Base-by-base conservation (phyloP, 192 early-diverging fungal species). In the Backusella sp. region DNA sequence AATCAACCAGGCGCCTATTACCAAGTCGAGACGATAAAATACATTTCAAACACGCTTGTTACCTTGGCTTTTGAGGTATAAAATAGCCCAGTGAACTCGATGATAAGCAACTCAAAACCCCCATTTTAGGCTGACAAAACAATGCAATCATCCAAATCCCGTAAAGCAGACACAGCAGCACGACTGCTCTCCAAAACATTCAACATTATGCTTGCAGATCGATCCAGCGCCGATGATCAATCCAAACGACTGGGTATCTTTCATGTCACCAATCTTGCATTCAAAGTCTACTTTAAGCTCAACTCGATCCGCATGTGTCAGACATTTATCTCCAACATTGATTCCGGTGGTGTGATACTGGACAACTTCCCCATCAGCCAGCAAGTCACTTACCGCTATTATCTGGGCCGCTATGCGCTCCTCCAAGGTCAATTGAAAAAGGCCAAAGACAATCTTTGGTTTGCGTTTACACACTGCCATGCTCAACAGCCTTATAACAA, bases 311-410 rank as follows among this genome's bases (percentile, higher is more conserved):
- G 85, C 17, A 65, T 88, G 44, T 83, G 85, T 30, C 77, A 78
- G 32, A 88, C 87, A 0, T 72, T 85, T 62, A 80, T 88, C 1
- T 73, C 79, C 26, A 84, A 86, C 14, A 78, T 88, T 26, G 56
- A 72, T 0, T 84, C 77, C 4, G 80, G 79, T 17, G 73, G 74
- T 2, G 80, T 84, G 2, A 36, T 75, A n/a, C 26, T 88, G 1
- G 32, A 68, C 1, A 28, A 78, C 4, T 88, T 75, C 32, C 87
- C 85, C 4, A 86, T 83, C 68, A 74, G 76, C 3, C 83, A 88
- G 34, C 87, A 86, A 75, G 83, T 88, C 7, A 85, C 84, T 0
- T 81, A 86, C 28, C 77, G 77, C 7, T 88, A 84, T 44, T 88
- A 88, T 44, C 59, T 85, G 0, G 87, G 87, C 9, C 76, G 87